A percentile compares a stretch with the other conserved stretches of the same genome.
Conservation (phyloP, 2,329 filamentous ascomycete species). For the Pseudogymnoascus sp. region DNA sequence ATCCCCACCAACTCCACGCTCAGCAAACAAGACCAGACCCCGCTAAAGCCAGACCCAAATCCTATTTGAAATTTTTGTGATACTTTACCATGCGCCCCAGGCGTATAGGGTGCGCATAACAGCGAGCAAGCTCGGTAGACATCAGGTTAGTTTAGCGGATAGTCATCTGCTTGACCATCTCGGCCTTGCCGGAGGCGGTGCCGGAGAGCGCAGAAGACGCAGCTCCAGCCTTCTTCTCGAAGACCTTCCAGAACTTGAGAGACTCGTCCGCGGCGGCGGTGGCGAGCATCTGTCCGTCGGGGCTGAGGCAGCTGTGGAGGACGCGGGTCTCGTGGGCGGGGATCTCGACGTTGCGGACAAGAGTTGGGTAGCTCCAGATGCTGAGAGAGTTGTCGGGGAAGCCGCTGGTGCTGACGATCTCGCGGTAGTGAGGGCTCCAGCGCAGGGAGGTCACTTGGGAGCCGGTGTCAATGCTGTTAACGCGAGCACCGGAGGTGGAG, state of each 20-base stretch:
- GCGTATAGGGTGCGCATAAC: conserved; percentile 5
- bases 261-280: conserved; percentile 94
- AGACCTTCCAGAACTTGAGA: conserved; percentile 99
- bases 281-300: conserved; percentile 95
- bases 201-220: conserved; percentile 57
- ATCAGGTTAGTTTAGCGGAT: conserved; percentile 55
- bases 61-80: conserved; percentile 24
- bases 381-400: conserved; percentile 99
- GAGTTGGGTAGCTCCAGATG: conserved; percentile 97
- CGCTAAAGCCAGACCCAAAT: conserved; percentile 34
- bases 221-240: conserved; percentile 90
- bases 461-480: conserved; percentile 98
- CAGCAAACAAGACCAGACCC: conserved; percentile 32
- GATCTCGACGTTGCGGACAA: conserved; percentile 96
- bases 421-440: conserved; percentile 95
- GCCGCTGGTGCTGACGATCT: conserved; percentile 94
- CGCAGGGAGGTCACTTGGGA: conserved; percentile 93
- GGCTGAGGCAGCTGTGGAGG: conserved; percentile 92
- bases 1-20: conserved; percentile 47
- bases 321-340: conserved; percentile 95
- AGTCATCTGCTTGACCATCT: conserved; percentile 92
- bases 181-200: conserved; percentile 68
- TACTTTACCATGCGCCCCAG: conserved; percentile 25
- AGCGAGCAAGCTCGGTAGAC: conserved; percentile 27
- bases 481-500: conserved; percentile 90